These are phyloP conservation scores for Davidsoniella eucalypti DNA, from an alignment of 2,329 filamentous ascomycete species.

Conservation along the genomic window DNA sequence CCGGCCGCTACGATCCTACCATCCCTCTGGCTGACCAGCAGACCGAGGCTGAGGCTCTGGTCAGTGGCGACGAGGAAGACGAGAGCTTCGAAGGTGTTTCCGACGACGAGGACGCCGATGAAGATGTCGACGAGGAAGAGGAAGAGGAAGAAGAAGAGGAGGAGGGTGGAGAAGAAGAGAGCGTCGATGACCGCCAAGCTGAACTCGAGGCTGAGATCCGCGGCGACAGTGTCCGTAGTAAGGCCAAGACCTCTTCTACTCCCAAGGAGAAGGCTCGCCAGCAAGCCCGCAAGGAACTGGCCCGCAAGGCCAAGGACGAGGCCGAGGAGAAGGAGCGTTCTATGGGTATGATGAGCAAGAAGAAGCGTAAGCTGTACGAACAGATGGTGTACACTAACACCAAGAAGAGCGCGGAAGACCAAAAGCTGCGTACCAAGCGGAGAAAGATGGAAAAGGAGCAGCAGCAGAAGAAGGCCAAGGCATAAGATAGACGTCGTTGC, in stretches of 20 bases:
- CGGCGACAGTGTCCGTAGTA: slow-evolving; percentile 44
- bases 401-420: slow-evolving; percentile 80
- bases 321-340: slow-evolving; percentile 79
- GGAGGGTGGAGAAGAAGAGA: slow-evolving; percentile 24
- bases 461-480: slow-evolving; percentile 23
- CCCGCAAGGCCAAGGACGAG: slow-evolving; percentile 56
- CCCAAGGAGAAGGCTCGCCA: slow-evolving; percentile 48
- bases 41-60: slow-evolving; percentile 67
- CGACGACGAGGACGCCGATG: slow-evolving; percentile 18
- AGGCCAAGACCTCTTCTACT: slow-evolving; percentile 22
- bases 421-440: slow-evolving; percentile 74
- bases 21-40: slow-evolving; percentile 75
- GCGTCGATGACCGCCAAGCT: slow-evolving; percentile 45
- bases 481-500: background rate
- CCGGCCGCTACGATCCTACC: slow-evolving; percentile 83
- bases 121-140: slow-evolving; percentile 23
- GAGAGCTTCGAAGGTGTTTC: slow-evolving; percentile 30
- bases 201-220: slow-evolving; percentile 87
- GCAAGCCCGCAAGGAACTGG: slow-evolving; percentile 51
- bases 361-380: slow-evolving; percentile 94
- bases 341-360: slow-evolving; percentile 96
- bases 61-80: slow-evolving; percentile 43
- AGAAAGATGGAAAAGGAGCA: slow-evolving; percentile 66
- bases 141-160: slow-evolving; percentile 31
- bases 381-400: slow-evolving; percentile 95